Percentiles rank a stretch among this genome's conserved stretches.
Conservation (phyloP, 306 rosid genomes). For the Glycyrrhiza uralensis region DNA sequence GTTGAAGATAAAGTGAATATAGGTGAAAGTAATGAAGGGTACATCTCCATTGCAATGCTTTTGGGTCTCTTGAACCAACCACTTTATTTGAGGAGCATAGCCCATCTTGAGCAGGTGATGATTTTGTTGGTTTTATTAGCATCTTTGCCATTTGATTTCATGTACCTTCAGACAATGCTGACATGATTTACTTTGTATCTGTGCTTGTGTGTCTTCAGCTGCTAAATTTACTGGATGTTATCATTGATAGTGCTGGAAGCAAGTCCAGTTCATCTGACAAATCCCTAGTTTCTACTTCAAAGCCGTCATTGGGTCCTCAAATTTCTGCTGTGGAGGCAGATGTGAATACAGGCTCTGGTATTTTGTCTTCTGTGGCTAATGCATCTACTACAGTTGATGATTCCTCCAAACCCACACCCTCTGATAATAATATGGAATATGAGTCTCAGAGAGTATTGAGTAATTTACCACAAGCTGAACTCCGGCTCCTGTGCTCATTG, state of each 20-base stretch:
- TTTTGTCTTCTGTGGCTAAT: conserved; percentile 46
- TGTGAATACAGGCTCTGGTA: conserved; percentile 56
- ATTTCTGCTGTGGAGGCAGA: conserved; percentile 54
- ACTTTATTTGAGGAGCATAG: conserved; percentile 91
- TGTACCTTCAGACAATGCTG: neutral
- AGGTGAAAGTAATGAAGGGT: conserved; percentile 44
- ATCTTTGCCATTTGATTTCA: neutral
- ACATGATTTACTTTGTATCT: conserved; percentile 7
- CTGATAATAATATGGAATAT: conserved; percentile 44
- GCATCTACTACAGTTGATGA: conserved; percentile 40
- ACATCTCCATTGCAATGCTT: conserved; percentile 70
- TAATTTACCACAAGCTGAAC: conserved; percentile 81
- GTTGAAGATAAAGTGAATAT: conserved; percentile 49
- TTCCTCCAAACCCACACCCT: conserved; percentile 51
- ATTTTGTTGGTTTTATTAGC: neutral
- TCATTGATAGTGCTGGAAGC: conserved; percentile 80
- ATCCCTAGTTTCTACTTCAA: conserved; percentile 46
- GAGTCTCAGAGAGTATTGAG: conserved; percentile 55
- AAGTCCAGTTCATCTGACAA: conserved; percentile 55
- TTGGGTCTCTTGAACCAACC: conserved; percentile 87
- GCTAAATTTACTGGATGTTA: conserved; percentile 86
- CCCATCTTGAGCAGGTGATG: conserved; percentile 96
- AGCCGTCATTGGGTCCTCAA: conserved; percentile 52
- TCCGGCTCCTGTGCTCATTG: conserved; percentile 85
- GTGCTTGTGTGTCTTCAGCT: conserved; percentile 51